Evolutionary conservation across 2,329 filamentous ascomycete species (phyloP), one percentile per base, ranked within the genome.

Genomic region (Pestalotiopsis sp.): DNA sequence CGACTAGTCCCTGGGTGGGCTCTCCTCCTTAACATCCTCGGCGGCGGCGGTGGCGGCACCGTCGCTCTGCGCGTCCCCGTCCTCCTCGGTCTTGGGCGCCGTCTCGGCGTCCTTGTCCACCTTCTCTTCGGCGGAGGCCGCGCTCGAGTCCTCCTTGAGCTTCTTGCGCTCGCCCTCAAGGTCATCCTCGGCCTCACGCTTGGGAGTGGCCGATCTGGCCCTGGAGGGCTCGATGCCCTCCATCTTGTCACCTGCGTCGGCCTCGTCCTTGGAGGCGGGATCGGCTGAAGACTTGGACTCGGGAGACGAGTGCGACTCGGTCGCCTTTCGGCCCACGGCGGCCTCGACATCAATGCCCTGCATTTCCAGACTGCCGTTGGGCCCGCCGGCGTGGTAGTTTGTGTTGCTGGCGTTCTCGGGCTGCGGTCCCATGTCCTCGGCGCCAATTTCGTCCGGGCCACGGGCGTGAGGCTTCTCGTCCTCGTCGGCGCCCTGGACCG

Each of bases 341-440:
- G 87, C 88, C 75, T 89, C 88, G 25, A 91, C 79, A 73, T 91
- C 86, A 69, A 91, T 88, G 13, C 83, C 85, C 66, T 85, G 83
- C 79, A 87, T 85, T 62, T 83, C 82, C n/a, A 86, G 73, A 20
- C 31, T 62, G 12, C 27, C 31, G 49, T 81, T 78, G 64, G 78
- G 74, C 62, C 73, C 69, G 59, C 83, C 78, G 25, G 81, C 76
- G n/a, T 62, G 59, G 68, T 79, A 78, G 65, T 77, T 80, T 36
- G 79, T 77, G 56, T 78, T 82, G 17, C 78, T 82, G 66, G 80
- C 82, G 66, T 72, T 81, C 25, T 70, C 69, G 63, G 68, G 72
- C 80, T 93, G 95, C 11, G 93, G 90, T 0, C 96, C 96, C 72
- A 93, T 92, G 77, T 99, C 96, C 73, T 93, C 90, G 69, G 94